A percentile compares a stretch with the other conserved stretches of the same genome.
Evolutionary conservation across 129 eudicot species (phyloP).

Genomic region (Arctium lappa): DNA sequence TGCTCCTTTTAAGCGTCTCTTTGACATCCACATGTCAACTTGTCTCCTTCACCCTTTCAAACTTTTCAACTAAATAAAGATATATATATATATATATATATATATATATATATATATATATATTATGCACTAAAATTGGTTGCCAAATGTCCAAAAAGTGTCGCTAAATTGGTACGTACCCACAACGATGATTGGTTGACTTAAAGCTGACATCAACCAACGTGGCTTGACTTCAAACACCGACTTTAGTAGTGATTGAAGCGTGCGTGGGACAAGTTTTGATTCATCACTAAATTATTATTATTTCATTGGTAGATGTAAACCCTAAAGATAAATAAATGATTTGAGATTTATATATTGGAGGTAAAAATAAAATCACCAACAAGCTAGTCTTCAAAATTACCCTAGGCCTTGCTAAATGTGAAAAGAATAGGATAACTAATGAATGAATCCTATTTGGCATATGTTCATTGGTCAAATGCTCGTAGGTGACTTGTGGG

Average conservation of each 20-base stretch:
- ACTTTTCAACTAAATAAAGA: slow-evolving; percentile 4
- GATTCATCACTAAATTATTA: neutral
- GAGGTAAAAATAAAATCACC: neutral
- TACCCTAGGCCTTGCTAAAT: neutral
- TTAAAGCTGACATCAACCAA: slow-evolving; percentile 9
- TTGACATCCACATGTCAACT: slow-evolving; percentile 15
- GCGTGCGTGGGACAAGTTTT: neutral
- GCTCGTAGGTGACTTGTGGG: no score
- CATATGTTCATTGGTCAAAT: neutral
- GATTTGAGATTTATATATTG: neutral
- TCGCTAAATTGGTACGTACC: neutral
- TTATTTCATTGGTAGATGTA: neutral
- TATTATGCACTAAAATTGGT: neutral
- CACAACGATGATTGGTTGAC: neutral
- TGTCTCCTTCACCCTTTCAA: slow-evolving; percentile 1
- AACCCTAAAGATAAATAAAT: neutral
- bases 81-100: no score
- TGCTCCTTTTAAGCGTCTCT: slow-evolving; percentile 5
- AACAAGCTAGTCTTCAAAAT: neutral
- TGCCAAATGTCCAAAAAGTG: slow-evolving; percentile 5
- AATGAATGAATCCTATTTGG: neutral
- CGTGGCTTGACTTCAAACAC: slow-evolving; percentile 6
- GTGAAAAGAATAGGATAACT: no score
- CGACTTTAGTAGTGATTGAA: neutral
- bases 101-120: neutral